phyloP scores from a whole-genome alignment of 2,329 filamentous ascomycete species.

The Paracoccidioides lutzii region DNA sequence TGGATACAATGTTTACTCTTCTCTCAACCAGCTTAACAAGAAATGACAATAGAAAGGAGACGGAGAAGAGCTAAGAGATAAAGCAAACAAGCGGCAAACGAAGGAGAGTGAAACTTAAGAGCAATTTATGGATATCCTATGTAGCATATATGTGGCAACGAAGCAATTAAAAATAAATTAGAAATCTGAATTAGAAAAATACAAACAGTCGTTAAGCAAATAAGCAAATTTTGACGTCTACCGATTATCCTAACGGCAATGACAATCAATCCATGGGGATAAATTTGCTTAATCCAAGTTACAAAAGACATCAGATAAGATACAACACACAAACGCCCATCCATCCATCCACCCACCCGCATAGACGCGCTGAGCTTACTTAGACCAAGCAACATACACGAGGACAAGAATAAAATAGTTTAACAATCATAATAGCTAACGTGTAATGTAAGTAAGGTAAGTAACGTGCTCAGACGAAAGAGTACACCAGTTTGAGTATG shows the following conservation, averaged over 20 bases:
- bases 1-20: too few relatives aligned
- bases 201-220: background rate
- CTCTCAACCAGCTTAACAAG: too few relatives aligned
- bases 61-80: background rate
- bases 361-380: background rate
- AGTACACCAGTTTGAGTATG: background rate
- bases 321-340: background rate
- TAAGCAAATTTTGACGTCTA: background rate
- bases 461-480: background rate
- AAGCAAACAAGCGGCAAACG: background rate
- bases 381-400: background rate
- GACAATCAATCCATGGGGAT: background rate
- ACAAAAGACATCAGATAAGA: background rate
- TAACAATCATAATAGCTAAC: background rate
- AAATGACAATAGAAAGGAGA: background rate
- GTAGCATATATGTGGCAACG: background rate
- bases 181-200: background rate
- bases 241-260: background rate
- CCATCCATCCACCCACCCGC: too few relatives aligned
- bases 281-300: background rate
- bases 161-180: background rate
- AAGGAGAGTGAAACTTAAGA: background rate
- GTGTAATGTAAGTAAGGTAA: background rate
- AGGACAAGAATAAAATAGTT: background rate
- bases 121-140: background rate